Conservation (phyloP, 192 early-diverging fungal species). For the Coemansia sp. region DNA sequence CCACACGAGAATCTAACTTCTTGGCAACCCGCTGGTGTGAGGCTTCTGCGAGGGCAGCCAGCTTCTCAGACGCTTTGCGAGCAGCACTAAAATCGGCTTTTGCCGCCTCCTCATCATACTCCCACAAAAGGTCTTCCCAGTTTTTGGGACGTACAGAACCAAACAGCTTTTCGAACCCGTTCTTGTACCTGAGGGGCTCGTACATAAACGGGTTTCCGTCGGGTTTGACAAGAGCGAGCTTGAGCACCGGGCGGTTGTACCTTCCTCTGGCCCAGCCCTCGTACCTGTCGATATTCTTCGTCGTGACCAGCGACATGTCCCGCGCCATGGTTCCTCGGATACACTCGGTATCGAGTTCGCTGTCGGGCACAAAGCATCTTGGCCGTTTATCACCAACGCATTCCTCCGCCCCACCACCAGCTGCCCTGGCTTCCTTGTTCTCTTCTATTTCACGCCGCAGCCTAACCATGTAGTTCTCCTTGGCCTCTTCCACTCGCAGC, state of each 20-base stretch:
- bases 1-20: background rate
- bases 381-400: constrained; percentile 29
- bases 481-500: constrained; percentile 79
- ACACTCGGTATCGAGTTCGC: constrained; percentile 34
- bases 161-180: constrained; percentile 61
- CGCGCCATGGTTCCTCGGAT: constrained; percentile 50
- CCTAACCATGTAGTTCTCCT: constrained; percentile 62
- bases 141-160: constrained; percentile 20
- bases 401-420: too few species aligned
- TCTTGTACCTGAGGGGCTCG: constrained; percentile 69
- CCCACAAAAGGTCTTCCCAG: constrained; percentile 36
- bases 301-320: constrained; percentile 72
- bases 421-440: background rate
- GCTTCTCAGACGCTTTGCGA: constrained; percentile 16
- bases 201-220: constrained; percentile 63
- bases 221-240: constrained; percentile 61
- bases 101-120: constrained; percentile 28
- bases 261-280: constrained; percentile 69
- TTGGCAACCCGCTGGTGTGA: constrained; percentile 6
- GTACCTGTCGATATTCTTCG: constrained; percentile 64
- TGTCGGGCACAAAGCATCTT: background rate
- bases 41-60: constrained; percentile 10
- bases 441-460: constrained; percentile 56
- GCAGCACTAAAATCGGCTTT: constrained; percentile 28
- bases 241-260: constrained; percentile 73